A percentile compares a stretch with the other conserved stretches of the same genome.
Conservation (phyloP, 2,329 filamentous ascomycete genomes). For the Beauveria caledonica region DNA sequence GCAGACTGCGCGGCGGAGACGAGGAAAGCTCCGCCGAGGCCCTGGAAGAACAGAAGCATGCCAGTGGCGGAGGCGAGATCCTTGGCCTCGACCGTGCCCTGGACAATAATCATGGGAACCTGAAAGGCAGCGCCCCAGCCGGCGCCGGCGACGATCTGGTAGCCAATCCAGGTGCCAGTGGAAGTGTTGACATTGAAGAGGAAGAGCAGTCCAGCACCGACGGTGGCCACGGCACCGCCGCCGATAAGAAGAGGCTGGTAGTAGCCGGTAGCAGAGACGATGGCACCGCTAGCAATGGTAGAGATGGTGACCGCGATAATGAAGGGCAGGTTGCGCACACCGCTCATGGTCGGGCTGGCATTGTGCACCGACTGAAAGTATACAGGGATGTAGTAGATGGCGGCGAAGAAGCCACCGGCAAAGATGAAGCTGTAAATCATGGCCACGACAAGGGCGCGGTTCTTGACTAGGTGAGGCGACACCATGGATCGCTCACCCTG, state of each 20-base stretch:
- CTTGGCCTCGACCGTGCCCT: conserved; percentile 29
- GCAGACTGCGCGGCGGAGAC: conserved; percentile 40
- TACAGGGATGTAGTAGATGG: conserved; percentile 33
- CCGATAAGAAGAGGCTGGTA: conserved; percentile 39
- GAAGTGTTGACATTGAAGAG: conserved; percentile 30
- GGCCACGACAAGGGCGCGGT: conserved; percentile 25
- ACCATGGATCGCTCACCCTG: conserved; percentile 34
- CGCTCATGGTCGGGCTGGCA: conserved; percentile 26
- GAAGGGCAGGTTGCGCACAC: conserved; percentile 31
- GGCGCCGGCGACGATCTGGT: conserved; percentile 42
- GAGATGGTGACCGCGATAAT: conserved; percentile 34
- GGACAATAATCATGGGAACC: conserved; percentile 43
- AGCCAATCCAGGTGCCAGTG: conserved; percentile 42
- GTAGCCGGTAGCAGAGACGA: conserved; percentile 31
- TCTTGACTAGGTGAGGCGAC: conserved; percentile 24
- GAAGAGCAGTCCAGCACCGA: conserved; percentile 36
- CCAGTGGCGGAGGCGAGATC: conserved; percentile 41
- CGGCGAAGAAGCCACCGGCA: conserved; percentile 27
- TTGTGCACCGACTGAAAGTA: conserved; percentile 30
- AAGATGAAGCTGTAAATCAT: conserved; percentile 31
- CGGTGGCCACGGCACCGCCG: conserved; percentile 33
- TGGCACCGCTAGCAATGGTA: conserved; percentile 30
- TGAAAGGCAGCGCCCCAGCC: conserved; percentile 39
- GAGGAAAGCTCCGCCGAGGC: conserved; percentile 42
- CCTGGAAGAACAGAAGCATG: conserved; percentile 41